Evolutionary conservation across 495 filamentous ascomycete species (phyloP), one percentile per base, ranked within the genome.

Genomic region (Podospora tetraspora): DNA sequence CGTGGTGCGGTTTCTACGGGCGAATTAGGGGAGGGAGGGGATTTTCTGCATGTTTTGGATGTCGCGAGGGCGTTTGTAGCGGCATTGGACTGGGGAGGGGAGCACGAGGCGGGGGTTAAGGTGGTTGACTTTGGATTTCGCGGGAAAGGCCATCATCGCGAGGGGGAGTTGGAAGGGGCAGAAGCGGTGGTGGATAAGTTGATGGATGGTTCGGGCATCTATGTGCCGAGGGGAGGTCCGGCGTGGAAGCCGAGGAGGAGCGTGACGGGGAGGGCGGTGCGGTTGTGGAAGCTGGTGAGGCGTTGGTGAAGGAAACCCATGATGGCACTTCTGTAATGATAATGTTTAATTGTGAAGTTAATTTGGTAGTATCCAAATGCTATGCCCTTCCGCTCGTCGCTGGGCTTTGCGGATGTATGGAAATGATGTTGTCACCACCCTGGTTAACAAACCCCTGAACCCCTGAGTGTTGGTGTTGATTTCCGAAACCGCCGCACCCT

Each of bases 171-270:
- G 34, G 34, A 5, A 16, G 16, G 43, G 43, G 84, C 86, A 25
- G 77, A 75, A 27, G 63, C 52, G 4, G 72, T 70, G 3, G 68
- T 75, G 8, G 64, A 61, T 11, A 52, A 57, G 9, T 56, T 22
- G 7, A 72, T 79, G 23, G 77, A 73, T 16, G 75, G 78, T 66
- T 73, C 76, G 25, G 74, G 76, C 21, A 61, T 66, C 52, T 76
- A 70, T 32, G 68, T 78, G 23, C 74, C 76, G 21, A 37, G 32
- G 58, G 61, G 62, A 56, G 76, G 78, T 65, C 67, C 78, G 29
- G 74, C 69, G 27, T 78, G 77, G 77, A 66, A 57, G 21, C 68
- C 74, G 43, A 63, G 64, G 22, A 71, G 73, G 68, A 70, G 60
- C 30, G 57, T 76, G 43, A 52, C 63, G 30, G 63, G 72, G 64